Conservation (phyloP, 116 monocot species). For the Trichopus zeylanicus region DNA sequence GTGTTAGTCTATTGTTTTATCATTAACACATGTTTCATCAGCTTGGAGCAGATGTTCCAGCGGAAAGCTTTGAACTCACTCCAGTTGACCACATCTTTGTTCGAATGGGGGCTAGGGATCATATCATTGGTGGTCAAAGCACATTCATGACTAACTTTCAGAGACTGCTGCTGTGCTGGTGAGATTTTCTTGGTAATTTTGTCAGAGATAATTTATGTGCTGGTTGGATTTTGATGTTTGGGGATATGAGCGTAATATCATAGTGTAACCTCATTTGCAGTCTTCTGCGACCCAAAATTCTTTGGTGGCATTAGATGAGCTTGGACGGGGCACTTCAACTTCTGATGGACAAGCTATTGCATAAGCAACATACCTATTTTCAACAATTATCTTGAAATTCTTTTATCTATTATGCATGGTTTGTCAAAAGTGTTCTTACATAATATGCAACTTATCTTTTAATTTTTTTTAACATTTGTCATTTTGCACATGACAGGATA, state of each 20-base stretch:
- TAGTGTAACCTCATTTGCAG: slow-evolving; percentile 20
- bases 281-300: slow-evolving; percentile 77
- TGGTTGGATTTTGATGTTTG: no score
- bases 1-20: not conserved
- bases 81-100: slow-evolving; percentile 88
- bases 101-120: slow-evolving; percentile 92
- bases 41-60: slow-evolving; percentile 95
- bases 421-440: no score
- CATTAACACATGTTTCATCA: slow-evolving; percentile 14
- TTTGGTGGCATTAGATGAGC: slow-evolving; percentile 89
- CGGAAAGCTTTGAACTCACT: slow-evolving; percentile 73
- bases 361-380: slow-evolving; percentile 22
- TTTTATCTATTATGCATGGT: no score
- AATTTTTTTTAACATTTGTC: not conserved
- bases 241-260: not conserved
- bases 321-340: slow-evolving; percentile 93
- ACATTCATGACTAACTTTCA: slow-evolving; percentile 79
- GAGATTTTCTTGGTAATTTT: slow-evolving; percentile 6
- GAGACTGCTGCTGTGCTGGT: slow-evolving; percentile 92
- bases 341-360: slow-evolving; percentile 99
- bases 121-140: slow-evolving; percentile 87
- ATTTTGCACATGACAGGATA: slow-evolving; percentile 29
- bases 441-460: not conserved
- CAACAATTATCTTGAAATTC: slow-evolving; percentile 3
- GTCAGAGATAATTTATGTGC: not conserved